Evolutionary conservation across 306 rosid species (phyloP).

Genomic region (Begonia fuchsioides): DNA sequence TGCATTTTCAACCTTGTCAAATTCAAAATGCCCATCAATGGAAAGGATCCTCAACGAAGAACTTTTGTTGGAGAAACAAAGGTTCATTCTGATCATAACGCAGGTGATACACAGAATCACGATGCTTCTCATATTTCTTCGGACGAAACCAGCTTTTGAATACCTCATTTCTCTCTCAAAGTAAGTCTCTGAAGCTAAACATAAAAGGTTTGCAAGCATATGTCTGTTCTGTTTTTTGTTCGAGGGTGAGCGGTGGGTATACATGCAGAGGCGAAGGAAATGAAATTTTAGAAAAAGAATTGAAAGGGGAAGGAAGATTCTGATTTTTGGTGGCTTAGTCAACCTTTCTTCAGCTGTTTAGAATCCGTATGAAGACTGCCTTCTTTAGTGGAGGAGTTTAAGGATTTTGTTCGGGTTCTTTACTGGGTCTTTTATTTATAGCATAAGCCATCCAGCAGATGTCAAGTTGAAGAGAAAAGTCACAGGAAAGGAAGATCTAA

Average conservation of each 20-base stretch:
- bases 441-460: constrained; percentile 36
- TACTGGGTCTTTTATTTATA: constrained; percentile 35
- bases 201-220: constrained; percentile 22
- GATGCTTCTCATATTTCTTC: constrained; percentile 26
- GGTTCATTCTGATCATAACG: constrained; percentile 27
- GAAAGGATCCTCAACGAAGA: constrained; percentile 42
- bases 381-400: constrained; percentile 47
- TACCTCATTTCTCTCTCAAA: constrained; percentile 24
- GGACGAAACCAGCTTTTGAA: constrained; percentile 25
- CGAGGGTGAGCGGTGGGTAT: constrained; percentile 16
- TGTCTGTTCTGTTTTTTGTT: constrained; percentile 15
- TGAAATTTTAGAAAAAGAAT: constrained; percentile 29
- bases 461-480: constrained; percentile 63
- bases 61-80: constrained; percentile 32
- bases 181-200: constrained; percentile 25
- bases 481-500: constrained; percentile 55
- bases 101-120: constrained; percentile 42
- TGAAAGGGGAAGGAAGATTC: constrained; percentile 29
- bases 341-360: constrained; percentile 38
- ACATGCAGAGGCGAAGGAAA: constrained; percentile 23
- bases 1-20: constrained; percentile 44
- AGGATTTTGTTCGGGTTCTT: constrained; percentile 37
- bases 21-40: constrained; percentile 49
- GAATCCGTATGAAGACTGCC: constrained; percentile 63
- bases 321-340: constrained; percentile 44